phyloP scores from a whole-genome alignment of 805 yeast genomes.

The Yarrowia sp. region DNA sequence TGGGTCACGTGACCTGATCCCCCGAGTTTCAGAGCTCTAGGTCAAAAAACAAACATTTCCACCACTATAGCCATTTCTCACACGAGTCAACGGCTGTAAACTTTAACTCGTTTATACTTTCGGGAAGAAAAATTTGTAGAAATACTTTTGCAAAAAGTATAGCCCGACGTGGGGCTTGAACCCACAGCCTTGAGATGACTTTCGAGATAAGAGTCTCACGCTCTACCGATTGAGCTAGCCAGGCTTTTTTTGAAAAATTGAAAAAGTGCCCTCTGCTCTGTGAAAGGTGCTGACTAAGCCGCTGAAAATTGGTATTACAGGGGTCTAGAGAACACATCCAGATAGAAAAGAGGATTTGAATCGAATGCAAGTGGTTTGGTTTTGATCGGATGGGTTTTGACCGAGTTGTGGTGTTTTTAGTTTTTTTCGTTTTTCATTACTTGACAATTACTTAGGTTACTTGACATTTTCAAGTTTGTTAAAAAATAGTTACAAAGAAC shows the following conservation, averaged over 20 bases:
- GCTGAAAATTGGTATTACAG: no score
- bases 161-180: constrained; percentile 28
- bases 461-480: no score
- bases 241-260: background rate
- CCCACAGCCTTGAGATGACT: constrained; percentile 27
- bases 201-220: constrained; percentile 25
- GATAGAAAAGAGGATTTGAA: no score
- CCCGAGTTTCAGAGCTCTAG: no score
- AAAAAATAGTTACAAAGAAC: no score
- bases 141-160: background rate
- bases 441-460: no score
- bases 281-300: background rate
- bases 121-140: background rate
- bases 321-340: no score
- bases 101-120: background rate
- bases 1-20: background rate
- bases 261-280: background rate
- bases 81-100: background rate
- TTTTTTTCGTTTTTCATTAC: no score
- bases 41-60: no score
- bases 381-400: no score
- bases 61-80: background rate
- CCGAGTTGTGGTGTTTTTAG: no score
- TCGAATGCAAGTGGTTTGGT: no score
- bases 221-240: constrained; percentile 28